phyloP scores from a whole-genome alignment of 1,139 yeast species.

The Taphrina flavorubra region DNA sequence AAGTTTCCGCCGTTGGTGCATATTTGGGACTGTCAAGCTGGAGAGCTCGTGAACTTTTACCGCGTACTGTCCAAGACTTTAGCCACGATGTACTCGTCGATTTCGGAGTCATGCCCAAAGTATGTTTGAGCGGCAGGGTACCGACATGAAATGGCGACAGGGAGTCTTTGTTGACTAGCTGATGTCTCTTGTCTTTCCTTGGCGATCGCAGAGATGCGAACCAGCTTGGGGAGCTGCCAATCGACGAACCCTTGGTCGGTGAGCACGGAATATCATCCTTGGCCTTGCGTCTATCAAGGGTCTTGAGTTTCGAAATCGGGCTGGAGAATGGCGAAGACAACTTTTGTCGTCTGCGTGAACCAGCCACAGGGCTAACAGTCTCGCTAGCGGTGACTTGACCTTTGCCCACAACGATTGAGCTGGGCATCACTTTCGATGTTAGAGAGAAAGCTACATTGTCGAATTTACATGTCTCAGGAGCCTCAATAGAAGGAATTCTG shows the following conservation, averaged over 20 bases:
- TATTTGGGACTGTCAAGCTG: neutral
- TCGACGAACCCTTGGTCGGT: neutral
- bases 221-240: neutral
- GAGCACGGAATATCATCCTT: neutral
- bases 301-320: neutral
- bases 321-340: neutral
- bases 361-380: constrained; percentile 3
- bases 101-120: neutral
- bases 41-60: neutral
- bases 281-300: neutral
- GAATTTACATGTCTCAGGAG: neutral
- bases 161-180: neutral
- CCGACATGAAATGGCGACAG: neutral
- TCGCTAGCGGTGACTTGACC: constrained; percentile 5
- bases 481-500: neutral
- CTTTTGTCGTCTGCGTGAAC: constrained; percentile 6
- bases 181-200: neutral
- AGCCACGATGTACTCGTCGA: constrained; percentile 12
- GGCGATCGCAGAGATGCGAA: constrained; percentile 10
- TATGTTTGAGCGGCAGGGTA: neutral
- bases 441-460: neutral
- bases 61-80: constrained; percentile 6
- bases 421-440: neutral
- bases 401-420: constrained; percentile 3
- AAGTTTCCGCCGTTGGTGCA: neutral